phyloP scores from a whole-genome alignment of 1,284 basidiomycete species.

The Trametes versicolor region DNA sequence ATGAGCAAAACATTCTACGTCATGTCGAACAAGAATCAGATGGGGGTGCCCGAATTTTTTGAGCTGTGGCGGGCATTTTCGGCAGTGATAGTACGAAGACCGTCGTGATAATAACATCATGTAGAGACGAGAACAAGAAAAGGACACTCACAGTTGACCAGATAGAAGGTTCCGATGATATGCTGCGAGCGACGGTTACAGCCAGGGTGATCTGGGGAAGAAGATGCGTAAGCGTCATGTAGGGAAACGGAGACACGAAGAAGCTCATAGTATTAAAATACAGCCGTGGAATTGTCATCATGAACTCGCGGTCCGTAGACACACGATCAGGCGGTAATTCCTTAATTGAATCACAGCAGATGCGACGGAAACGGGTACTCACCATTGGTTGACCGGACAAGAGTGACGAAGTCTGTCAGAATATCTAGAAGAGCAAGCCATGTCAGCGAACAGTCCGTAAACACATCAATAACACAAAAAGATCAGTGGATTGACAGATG shows the following conservation, averaged over 20 bases:
- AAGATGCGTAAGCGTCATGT: constrained; percentile 12
- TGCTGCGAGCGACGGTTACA: background rate
- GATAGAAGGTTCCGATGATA: background rate
- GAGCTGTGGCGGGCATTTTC: constrained; percentile 93
- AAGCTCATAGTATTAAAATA: constrained; percentile 68
- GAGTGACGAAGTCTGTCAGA: no score
- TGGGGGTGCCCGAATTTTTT: constrained; percentile 77
- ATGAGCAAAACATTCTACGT: constrained; percentile 21
- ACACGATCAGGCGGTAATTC: constrained; percentile 82
- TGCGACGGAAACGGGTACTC: constrained; percentile 18
- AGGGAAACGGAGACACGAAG: constrained; percentile 17
- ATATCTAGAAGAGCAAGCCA: background rate
- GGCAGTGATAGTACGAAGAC: constrained; percentile 85
- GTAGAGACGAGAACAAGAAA: constrained; percentile 13
- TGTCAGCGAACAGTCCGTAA: constrained; percentile 1
- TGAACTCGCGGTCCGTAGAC: constrained; percentile 45
- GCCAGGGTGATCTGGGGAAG: background rate
- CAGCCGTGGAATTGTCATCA: constrained; percentile 84
- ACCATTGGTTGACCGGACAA: background rate
- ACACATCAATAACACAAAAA: constrained; percentile 21
- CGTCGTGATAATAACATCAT: constrained; percentile 82
- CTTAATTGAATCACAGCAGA: constrained; percentile 51
- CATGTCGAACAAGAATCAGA: constrained; percentile 58
- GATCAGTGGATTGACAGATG: constrained; percentile 75
- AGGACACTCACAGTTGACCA: constrained; percentile 35